These are phyloP conservation scores for Calonectria pauciramosa DNA, from an alignment of 2,329 filamentous ascomycete genomes.

Conservation along the genomic window DNA sequence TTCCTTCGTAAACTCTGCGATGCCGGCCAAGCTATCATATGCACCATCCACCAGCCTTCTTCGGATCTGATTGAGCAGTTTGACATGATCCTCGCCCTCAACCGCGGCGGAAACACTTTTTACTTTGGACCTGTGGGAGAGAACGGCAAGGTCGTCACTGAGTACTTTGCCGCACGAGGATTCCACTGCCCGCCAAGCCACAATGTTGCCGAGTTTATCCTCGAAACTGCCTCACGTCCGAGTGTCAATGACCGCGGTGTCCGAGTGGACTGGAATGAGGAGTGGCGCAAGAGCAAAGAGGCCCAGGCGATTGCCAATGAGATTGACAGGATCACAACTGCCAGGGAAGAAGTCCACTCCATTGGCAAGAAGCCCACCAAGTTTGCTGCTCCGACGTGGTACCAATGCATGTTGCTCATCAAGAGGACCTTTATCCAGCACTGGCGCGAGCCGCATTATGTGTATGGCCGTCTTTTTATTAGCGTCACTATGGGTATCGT, in stretches of 20 bases:
- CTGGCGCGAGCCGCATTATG: conserved; percentile 81
- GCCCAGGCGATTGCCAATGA: conserved; percentile 71
- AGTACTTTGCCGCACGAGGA: conserved; percentile 71
- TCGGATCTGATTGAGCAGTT: conserved; percentile 66
- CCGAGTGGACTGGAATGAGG: conserved; percentile 79
- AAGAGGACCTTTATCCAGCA: conserved; percentile 79
- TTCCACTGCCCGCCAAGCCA: conserved; percentile 71
- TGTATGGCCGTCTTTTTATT: conserved; percentile 82
- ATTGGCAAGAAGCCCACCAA: conserved; percentile 54
- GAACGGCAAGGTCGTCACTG: conserved; percentile 59
- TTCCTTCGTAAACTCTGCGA: conserved; percentile 70
- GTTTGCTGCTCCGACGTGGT: conserved; percentile 74
- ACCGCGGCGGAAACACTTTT: conserved; percentile 62
- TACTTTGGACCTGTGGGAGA: conserved; percentile 66
- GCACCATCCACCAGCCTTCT: conserved; percentile 71
- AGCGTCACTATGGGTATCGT: conserved; percentile 79
- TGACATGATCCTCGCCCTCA: conserved; percentile 65
- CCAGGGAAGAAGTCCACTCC: background rate
- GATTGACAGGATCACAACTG: conserved; percentile 57
- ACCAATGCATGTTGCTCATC: conserved; percentile 76
- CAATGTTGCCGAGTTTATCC: conserved; percentile 64
- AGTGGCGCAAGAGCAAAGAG: conserved; percentile 77
- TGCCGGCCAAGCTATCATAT: conserved; percentile 68
- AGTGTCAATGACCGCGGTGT: conserved; percentile 49
- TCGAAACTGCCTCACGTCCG: conserved; percentile 57